Evolutionary conservation across 352 stramenopile species (phyloP).

Genomic region (Phytopythium cucurbitacearum): DNA sequence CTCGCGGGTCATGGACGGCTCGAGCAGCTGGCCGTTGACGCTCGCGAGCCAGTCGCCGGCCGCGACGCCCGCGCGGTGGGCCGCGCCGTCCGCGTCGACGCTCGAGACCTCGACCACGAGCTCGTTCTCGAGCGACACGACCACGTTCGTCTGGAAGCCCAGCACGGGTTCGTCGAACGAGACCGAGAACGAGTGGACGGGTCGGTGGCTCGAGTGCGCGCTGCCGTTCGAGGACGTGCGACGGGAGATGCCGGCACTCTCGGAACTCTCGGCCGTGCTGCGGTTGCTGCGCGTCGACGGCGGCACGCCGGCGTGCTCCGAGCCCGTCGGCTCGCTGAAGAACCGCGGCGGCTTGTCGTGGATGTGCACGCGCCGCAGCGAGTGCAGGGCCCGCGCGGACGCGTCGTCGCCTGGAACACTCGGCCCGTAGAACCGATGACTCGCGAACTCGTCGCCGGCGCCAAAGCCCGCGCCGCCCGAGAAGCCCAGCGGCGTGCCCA

Average conservation of each 20-base stretch:
- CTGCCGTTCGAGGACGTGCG: constrained; percentile 38
- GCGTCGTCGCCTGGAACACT: constrained; percentile 33
- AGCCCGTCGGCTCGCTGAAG: constrained; percentile 35
- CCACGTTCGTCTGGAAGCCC: constrained; percentile 51
- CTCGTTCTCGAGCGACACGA: constrained; percentile 47
- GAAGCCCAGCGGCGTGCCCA: constrained; percentile 56
- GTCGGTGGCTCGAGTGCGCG: constrained; percentile 26
- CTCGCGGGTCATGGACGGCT: constrained; percentile 54
- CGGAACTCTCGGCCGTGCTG: constrained; percentile 17
- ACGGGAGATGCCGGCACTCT: constrained; percentile 24
- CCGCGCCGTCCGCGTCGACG: constrained; percentile 53
- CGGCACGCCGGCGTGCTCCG: constrained; percentile 1
- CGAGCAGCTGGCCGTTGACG: constrained; percentile 57
- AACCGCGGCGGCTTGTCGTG: constrained; percentile 65
- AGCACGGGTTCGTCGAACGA: constrained; percentile 56
- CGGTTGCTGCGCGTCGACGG: constrained; percentile 9
- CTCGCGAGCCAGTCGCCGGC: constrained; percentile 54
- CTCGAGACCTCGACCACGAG: constrained; percentile 44
- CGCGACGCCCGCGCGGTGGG: constrained; percentile 46
- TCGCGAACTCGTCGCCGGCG: constrained; percentile 49
- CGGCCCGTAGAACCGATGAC: constrained; percentile 63
- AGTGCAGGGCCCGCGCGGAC: constrained; percentile 45
- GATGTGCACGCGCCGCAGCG: constrained; percentile 52
- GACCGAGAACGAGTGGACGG: constrained; percentile 49
- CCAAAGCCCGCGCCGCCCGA: constrained; percentile 37